Percentiles rank a stretch among this genome's conserved stretches.
Evolutionary conservation across 2,329 filamentous ascomycete species (phyloP).

Genomic region (Metarhizium album): DNA sequence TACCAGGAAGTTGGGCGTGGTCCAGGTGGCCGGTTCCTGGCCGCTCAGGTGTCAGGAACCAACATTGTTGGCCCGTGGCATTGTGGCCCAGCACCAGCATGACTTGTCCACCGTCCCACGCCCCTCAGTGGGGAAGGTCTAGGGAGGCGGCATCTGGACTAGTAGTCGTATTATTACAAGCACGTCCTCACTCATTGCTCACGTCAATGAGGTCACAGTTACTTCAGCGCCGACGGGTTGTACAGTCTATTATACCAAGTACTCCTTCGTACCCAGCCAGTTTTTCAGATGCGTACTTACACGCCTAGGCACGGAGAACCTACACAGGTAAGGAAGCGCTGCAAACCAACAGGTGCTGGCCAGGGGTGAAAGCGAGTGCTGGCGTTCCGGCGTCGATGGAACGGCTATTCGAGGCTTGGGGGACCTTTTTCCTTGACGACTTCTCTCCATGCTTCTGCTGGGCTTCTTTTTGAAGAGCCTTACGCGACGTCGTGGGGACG

Average conservation of each 20-base stretch:
- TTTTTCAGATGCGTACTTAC: background rate
- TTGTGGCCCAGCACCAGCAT: conserved; percentile 3
- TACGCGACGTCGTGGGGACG: conserved; percentile 3
- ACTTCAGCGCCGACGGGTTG: too few relatives aligned
- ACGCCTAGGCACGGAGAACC: too few relatives aligned
- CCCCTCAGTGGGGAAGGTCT: conserved; percentile 2
- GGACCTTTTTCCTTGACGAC: conserved; percentile 3
- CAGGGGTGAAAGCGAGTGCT: conserved; percentile 1
- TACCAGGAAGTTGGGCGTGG: conserved; percentile 18
- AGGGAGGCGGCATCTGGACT: background rate
- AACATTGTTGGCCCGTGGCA: conserved; percentile 6
- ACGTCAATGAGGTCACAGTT: too few relatives aligned
- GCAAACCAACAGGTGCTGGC: too few relatives aligned
- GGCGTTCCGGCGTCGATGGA: conserved; percentile 7
- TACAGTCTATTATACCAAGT: too few relatives aligned
- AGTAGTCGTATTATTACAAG: too few relatives aligned
- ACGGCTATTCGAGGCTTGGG: conserved; percentile 26
- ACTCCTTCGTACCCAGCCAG: background rate
- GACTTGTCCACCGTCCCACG: conserved; percentile 2
- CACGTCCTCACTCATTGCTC: too few relatives aligned
- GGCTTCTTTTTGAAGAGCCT: conserved; percentile 6
- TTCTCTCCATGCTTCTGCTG: conserved; percentile 8
- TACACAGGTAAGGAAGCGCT: too few relatives aligned
- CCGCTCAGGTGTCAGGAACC: conserved; percentile 18
- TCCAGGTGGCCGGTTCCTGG: conserved; percentile 16